Conservation (phyloP, 768 basidiomycete genomes). For the Lactarius vividus region DNA sequence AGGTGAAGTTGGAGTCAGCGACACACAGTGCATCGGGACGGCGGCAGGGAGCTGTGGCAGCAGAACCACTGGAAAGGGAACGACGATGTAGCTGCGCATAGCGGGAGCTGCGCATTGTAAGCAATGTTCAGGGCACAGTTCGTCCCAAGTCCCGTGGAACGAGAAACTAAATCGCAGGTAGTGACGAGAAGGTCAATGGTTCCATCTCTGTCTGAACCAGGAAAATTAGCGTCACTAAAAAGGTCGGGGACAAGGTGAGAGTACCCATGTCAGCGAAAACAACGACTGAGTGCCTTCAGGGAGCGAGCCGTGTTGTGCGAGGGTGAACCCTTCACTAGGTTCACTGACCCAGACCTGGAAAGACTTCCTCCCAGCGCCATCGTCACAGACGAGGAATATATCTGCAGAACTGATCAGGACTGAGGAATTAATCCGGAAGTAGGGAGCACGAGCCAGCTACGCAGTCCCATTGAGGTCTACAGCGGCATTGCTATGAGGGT, state of each 20-base stretch:
- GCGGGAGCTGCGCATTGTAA: conserved; percentile 85
- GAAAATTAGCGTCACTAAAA: not conserved
- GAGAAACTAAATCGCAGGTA: conserved; percentile 71
- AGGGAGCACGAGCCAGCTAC: conserved; percentile 62
- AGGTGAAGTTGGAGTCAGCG: conserved; percentile 76
- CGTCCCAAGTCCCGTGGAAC: conserved; percentile 64
- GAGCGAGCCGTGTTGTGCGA: conserved; percentile 64
- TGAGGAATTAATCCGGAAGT: not conserved
- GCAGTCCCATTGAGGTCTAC: conserved; percentile 96
- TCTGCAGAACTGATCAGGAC: conserved; percentile 44
- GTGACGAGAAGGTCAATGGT: conserved; percentile 95
- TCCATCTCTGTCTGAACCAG: conserved; percentile 77
- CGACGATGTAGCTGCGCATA: conserved; percentile 63
- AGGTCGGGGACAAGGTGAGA: conserved; percentile 17
- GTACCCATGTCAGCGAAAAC: conserved; percentile 90
- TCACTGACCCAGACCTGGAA: conserved; percentile 95
- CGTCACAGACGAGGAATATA: conserved; percentile 83
- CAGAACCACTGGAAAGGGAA: conserved; percentile 45
- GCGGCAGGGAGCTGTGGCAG: conserved; percentile 47
- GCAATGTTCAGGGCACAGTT: conserved; percentile 87
- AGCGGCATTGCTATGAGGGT: conserved; percentile 93
- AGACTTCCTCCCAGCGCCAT: conserved; percentile 46
- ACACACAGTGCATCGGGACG: conserved; percentile 78
- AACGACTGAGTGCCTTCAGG: conserved; percentile 74
- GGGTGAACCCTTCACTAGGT: conserved; percentile 68